Evolutionary conservation across 768 basidiomycete species (phyloP).

Genomic region (Trametes gibbosa): DNA sequence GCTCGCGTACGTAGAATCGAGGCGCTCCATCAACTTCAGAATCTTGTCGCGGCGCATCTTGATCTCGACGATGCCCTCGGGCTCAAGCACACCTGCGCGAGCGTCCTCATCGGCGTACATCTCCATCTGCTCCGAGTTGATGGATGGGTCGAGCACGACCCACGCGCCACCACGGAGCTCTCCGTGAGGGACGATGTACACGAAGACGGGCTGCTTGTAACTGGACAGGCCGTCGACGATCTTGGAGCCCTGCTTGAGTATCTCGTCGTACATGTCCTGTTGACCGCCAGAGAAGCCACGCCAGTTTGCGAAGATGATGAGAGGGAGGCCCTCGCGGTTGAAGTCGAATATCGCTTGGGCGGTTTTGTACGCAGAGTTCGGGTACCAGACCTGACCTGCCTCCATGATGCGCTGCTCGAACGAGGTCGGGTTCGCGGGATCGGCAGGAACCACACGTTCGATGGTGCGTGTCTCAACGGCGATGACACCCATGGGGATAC

Average conservation of each 20-base stretch:
- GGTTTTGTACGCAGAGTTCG: conserved; percentile 99
- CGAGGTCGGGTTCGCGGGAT: conserved; percentile 94
- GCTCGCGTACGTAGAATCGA: conserved; percentile 78
- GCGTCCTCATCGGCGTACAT: conserved; percentile 98
- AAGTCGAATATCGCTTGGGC: conserved; percentile 99
- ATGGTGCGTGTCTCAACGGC: conserved; percentile 97
- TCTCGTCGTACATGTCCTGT: conserved; percentile 98
- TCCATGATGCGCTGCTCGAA: conserved; percentile 99
- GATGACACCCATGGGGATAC: conserved; percentile 97
- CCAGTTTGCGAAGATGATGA: conserved; percentile 99
- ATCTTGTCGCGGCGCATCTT: conserved; percentile 97
- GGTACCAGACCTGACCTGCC: conserved; percentile 99
- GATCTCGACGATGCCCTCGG: conserved; percentile 97
- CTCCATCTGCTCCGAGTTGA: conserved; percentile 97
- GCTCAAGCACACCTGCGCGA: conserved; percentile 94
- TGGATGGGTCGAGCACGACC: conserved; percentile 98
- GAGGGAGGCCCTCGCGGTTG: conserved; percentile 92
- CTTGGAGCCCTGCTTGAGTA: conserved; percentile 95
- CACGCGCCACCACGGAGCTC: conserved; percentile 98
- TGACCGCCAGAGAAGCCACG: conserved; percentile 99
- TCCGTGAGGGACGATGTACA: conserved; percentile 98
- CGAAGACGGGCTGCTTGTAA: conserved; percentile 97
- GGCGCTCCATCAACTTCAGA: conserved; percentile 84
- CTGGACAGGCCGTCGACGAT: conserved; percentile 97
- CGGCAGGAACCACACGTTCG: conserved; percentile 94